These are phyloP conservation scores for Claviceps humidiphila DNA, from an alignment of 2,329 filamentous ascomycete genomes.

Conservation along the genomic window DNA sequence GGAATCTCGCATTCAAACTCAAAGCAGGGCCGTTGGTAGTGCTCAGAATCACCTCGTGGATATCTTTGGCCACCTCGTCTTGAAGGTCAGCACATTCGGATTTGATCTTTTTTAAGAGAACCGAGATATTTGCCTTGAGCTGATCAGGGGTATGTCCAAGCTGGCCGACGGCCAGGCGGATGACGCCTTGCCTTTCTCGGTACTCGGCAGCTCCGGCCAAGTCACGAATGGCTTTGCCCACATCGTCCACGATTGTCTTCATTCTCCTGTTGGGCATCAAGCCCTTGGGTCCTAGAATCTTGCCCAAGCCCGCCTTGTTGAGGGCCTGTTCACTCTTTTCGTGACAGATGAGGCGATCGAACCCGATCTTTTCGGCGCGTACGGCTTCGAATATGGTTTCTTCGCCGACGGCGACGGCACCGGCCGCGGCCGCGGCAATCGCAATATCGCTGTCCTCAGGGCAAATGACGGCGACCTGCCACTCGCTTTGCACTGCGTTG, in stretches of 20 bases:
- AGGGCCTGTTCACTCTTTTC: slow-evolving; percentile 62
- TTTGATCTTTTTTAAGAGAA: slow-evolving; percentile 64
- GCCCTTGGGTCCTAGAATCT: slow-evolving; percentile 74
- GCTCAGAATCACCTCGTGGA: slow-evolving; percentile 61
- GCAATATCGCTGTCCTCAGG: slow-evolving; percentile 66
- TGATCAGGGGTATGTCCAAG: slow-evolving; percentile 78
- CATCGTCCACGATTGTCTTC: slow-evolving; percentile 76
- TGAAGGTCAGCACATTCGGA: slow-evolving; percentile 63
- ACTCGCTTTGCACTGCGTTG: slow-evolving; percentile 77
- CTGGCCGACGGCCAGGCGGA: slow-evolving; percentile 84
- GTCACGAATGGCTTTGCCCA: slow-evolving; percentile 61
- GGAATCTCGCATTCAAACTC: slow-evolving; percentile 71
- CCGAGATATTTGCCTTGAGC: slow-evolving; percentile 71
- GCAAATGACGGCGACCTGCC: slow-evolving; percentile 81
- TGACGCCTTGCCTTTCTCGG: slow-evolving; percentile 70
- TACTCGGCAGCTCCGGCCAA: slow-evolving; percentile 78
- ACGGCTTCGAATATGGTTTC: slow-evolving; percentile 74
- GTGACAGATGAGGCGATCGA: slow-evolving; percentile 84
- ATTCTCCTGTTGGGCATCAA: slow-evolving; percentile 85
- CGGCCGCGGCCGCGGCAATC: slow-evolving; percentile 60
- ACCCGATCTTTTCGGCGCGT: slow-evolving; percentile 60
- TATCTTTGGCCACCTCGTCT: slow-evolving; percentile 30
- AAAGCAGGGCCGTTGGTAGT: slow-evolving; percentile 80
- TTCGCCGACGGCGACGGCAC: slow-evolving; percentile 74
- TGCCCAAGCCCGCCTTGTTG: slow-evolving; percentile 67